Evolutionary conservation across 306 rosid species (phyloP), one percentile per base, ranked within the genome.

Genomic region (Lupinus albus): DNA sequence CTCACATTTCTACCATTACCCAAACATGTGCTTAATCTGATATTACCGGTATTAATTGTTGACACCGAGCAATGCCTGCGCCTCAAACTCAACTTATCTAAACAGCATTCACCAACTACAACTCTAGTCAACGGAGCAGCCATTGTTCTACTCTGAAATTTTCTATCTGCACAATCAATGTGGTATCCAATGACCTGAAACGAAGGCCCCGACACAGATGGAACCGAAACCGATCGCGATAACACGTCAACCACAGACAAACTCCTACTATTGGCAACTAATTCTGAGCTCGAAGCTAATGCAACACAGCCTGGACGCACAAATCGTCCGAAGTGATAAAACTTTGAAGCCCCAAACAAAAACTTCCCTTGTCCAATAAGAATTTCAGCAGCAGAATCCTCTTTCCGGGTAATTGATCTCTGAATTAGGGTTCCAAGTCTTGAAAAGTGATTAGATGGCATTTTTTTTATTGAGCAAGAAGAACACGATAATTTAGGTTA

Each of bases 131-230:
- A 67, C 45, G 62, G 74, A 50, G 79, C 72, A 64, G 91, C 97
- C 99, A 94, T 94, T 14, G 71, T 71, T 62, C 67, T 86, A 41
- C 65, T 55, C 77, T 49, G 78, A 67, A 66, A 54, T 76, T 61
- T 79, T 52, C 73, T 11, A 28, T 74, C 65, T 53, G 66, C 76
- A 18, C 83, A 61, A 72, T 84, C 87, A 74, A 83, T 78, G 15
- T 82, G 99, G 76, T 85, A 90, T 16, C 92, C 87, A 64, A 92
- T 82, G 64, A 54, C 81, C 81, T 88, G 94, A 21, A 85, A 38
- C 0, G 92, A 80, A 52, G 94, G 96, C 64, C 90, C 91, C 0
- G 84, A 88, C 17, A 85, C 85, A 16, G 97, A 90, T 0, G 97
- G 97, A 59, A 65, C 71, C 18, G 92, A 90, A 49, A 88, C 66